Evolutionary conservation across 2,329 filamentous ascomycete genomes (phyloP).

Genomic region (Aspergillus thermomutatus): DNA sequence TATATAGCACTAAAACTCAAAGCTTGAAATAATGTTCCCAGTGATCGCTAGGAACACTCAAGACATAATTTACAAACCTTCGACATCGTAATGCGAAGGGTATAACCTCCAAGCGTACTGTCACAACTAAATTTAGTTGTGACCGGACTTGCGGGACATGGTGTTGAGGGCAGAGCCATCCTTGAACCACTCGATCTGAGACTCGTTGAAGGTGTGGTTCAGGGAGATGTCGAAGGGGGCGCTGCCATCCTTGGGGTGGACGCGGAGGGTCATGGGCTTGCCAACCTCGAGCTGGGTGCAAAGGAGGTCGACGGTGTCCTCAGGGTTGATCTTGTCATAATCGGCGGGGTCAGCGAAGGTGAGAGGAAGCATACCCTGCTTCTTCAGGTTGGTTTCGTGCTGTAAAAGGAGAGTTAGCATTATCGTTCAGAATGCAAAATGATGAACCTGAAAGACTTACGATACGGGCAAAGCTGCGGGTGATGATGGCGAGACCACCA

Average conservation of each 20-base stretch:
- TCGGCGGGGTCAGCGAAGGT: conserved; percentile 93
- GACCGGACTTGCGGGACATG: conserved; percentile 71
- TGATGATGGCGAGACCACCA: conserved; percentile 94
- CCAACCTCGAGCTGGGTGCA: conserved; percentile 87
- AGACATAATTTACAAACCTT: conserved; percentile 22
- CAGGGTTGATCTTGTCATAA: conserved; percentile 93
- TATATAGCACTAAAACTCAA: not conserved
- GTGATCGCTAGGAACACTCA: conserved; percentile 18
- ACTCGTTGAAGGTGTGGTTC: conserved; percentile 95
- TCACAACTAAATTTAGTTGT: conserved; percentile 24
- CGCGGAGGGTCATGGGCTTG: conserved; percentile 85
- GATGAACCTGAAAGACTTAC: conserved; percentile 35
- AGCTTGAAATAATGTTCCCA: conserved; percentile 5
- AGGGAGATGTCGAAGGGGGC: conserved; percentile 77
- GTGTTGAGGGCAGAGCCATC: conserved; percentile 97
- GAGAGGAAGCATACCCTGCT: conserved; percentile 99
- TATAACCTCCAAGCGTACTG: not conserved
- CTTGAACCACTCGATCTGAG: conserved; percentile 99
- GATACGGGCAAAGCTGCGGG: conserved; percentile 94
- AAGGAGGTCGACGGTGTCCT: conserved; percentile 87
- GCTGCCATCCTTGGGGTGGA: conserved; percentile 81
- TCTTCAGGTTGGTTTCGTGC: conserved; percentile 99
- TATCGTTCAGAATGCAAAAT: not conserved
- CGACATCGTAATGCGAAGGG: conserved; percentile 2
- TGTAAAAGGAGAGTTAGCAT: conserved; percentile 23